A percentile compares a stretch with the other conserved stretches of the same genome.
Evolutionary conservation across 106 monocot genomes (phyloP).

Genomic region (Dendrobium nobile): DNA sequence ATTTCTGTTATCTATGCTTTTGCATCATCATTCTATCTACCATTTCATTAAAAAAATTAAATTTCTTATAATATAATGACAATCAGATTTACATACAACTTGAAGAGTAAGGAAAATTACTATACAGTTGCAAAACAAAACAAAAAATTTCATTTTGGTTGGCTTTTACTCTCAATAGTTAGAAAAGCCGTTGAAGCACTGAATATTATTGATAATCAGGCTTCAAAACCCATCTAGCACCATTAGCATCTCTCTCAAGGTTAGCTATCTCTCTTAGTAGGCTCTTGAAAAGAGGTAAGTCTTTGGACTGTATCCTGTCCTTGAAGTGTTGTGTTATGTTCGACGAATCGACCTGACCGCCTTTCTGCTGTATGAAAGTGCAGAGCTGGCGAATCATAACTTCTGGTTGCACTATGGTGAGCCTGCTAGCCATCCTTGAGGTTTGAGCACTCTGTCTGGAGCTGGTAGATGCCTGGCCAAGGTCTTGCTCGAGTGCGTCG

Average conservation of each 20-base stretch:
- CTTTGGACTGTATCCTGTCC: conserved; percentile 50
- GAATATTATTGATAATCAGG: conserved; percentile 23
- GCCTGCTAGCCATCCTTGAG: conserved; percentile 21
- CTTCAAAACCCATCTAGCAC: conserved; percentile 76
- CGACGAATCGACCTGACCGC: conserved; percentile 48
- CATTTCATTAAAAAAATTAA: no score
- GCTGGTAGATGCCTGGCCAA: conserved; percentile 20
- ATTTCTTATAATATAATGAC: no score
- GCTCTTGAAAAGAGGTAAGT: conserved; percentile 64
- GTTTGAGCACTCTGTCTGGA: conserved; percentile 1
- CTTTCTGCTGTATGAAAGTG: conserved; percentile 69
- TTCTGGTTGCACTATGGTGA: conserved; percentile 55
- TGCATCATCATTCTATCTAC: no score
- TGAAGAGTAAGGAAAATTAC: no score
- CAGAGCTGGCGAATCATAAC: conserved; percentile 80
- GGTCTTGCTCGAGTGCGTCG: conserved; percentile 58
- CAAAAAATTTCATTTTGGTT: no score
- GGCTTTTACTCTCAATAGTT: no score
- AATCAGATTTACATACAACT: no score
- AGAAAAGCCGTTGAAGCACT: no score
- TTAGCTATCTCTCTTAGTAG: conserved; percentile 85
- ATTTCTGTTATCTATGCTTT: no score
- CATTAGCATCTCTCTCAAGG: conserved; percentile 36
- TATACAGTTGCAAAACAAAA: no score
- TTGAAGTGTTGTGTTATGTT: conserved; percentile 76